Percentiles rank a stretch among this genome's conserved stretches.
phyloP scores from a whole-genome alignment of 176 grass and related monocot species.

The Zizania latifolia region DNA sequence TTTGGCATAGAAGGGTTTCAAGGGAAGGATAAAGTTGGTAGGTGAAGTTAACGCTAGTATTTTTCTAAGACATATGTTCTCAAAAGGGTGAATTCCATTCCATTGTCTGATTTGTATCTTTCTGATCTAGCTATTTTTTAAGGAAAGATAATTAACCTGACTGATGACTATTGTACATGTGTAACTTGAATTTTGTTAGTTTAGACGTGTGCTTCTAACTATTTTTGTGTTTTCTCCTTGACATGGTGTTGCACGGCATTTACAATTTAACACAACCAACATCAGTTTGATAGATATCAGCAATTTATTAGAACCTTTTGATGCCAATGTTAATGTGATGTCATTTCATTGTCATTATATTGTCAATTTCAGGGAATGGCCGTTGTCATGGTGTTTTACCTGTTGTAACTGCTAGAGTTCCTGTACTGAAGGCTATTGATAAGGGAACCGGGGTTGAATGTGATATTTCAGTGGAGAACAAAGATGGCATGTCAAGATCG shows the following conservation, averaged over 20 bases:
- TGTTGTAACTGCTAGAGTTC: conserved; percentile 64
- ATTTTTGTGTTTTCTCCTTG: no score
- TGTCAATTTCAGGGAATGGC: conserved; percentile 47
- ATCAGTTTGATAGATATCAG: not conserved
- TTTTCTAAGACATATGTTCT: no score
- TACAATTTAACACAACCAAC: not conserved
- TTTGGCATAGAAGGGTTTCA: no score
- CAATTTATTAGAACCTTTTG: conserved; percentile 9
- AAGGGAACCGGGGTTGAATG: conserved; percentile 64
- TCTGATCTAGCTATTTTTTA: no score
- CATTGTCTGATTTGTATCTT: no score
- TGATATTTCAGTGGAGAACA: conserved; percentile 96
- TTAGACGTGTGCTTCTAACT: no score
- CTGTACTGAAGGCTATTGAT: conserved; percentile 75
- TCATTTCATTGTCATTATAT: conserved; percentile 6
- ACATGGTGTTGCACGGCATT: not conserved
- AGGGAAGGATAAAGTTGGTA: no score
- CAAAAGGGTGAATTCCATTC: no score
- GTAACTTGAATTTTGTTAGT: no score
- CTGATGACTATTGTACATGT: no score
- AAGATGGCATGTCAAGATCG: conserved; percentile 92
- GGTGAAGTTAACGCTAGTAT: no score
- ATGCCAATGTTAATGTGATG: not conserved
- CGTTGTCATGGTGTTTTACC: conserved; percentile 60
- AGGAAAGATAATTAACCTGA: no score